phyloP scores from a whole-genome alignment of 257 asterid genomes.

The Datura wrightii region DNA sequence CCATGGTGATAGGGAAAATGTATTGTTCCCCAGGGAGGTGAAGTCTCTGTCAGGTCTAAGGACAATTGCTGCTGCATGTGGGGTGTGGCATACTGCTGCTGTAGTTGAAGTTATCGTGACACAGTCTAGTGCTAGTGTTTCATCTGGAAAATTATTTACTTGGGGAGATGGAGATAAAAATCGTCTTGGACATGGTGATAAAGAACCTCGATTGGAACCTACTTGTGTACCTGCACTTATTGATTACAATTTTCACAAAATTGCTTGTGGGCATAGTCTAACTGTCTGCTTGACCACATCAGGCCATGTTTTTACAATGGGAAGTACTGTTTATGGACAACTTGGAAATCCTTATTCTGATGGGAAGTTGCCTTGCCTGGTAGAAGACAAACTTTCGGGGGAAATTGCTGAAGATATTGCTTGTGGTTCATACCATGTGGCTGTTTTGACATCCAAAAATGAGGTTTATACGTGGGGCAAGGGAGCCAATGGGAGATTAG shows the following conservation, averaged over 20 bases:
- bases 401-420: conserved; percentile 79
- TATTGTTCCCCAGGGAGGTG: conserved; percentile 74
- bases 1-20: conserved; percentile 76
- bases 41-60: conserved; percentile 82
- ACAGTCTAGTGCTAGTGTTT: conserved; percentile 74
- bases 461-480: conserved; percentile 97
- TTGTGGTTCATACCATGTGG: conserved; percentile 88
- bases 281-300: conserved; percentile 81
- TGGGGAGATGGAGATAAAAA: conserved; percentile 98
- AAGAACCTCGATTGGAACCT: conserved; percentile 84
- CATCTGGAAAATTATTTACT: conserved; percentile 89
- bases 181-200: conserved; percentile 95
- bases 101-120: conserved; percentile 87
- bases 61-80: conserved; percentile 90
- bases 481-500: conserved; percentile 94
- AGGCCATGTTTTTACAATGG: conserved; percentile 86
- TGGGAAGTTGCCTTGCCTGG: conserved; percentile 78
- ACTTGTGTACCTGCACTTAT: conserved; percentile 92
- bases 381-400: conserved; percentile 69
- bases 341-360: conserved; percentile 85
- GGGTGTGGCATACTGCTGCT: conserved; percentile 98
- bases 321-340: conserved; percentile 90
- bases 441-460: conserved; percentile 75
- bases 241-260: conserved; percentile 78
- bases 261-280: conserved; percentile 91